These are phyloP conservation scores for Xylariaceae sp. DNA, from an alignment of 2,329 filamentous ascomycete species.

Conservation along the genomic window DNA sequence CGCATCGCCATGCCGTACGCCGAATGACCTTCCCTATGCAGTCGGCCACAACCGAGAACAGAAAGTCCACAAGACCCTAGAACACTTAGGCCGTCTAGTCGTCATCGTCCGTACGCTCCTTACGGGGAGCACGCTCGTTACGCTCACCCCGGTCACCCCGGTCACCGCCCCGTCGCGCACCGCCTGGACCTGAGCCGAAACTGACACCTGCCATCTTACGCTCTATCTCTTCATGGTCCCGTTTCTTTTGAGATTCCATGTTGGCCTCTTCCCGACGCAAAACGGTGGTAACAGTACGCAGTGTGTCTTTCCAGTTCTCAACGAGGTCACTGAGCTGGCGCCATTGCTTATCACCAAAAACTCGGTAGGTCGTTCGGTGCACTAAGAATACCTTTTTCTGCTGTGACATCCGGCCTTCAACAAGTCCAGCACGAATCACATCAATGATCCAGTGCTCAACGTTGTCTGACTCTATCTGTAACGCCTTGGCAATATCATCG, in stretches of 20 bases:
- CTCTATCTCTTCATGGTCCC: conserved; percentile 68
- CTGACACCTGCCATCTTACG: conserved; percentile 53
- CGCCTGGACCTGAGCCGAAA: conserved; percentile 31
- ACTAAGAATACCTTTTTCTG: conserved; percentile 90
- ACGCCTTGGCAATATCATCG: conserved; percentile 73
- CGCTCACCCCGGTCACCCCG: conserved; percentile 22
- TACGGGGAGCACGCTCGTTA: conserved; percentile 29
- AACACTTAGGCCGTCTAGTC: conserved; percentile 36
- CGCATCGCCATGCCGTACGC: conserved; percentile 25
- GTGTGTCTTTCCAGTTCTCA: conserved; percentile 83
- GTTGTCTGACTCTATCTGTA: conserved; percentile 77
- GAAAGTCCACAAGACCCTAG: conserved; percentile 13
- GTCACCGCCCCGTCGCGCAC: conserved; percentile 23
- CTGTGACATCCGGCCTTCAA: conserved; percentile 95
- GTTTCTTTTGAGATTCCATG: conserved; percentile 72
- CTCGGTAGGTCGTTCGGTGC: conserved; percentile 92
- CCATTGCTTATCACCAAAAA: conserved; percentile 98
- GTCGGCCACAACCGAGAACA: conserved; percentile 15
- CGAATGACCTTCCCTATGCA: conserved; percentile 22
- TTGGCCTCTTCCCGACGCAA: conserved; percentile 78
- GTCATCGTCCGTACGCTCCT: conserved; percentile 52
- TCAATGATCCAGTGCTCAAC: conserved; percentile 99
- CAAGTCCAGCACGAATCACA: conserved; percentile 89
- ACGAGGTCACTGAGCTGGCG: conserved; percentile 85
- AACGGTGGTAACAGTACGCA: conserved; percentile 73